Conservation (phyloP, 345 rosid genomes). For the Eucalyptus polybractea region DNA sequence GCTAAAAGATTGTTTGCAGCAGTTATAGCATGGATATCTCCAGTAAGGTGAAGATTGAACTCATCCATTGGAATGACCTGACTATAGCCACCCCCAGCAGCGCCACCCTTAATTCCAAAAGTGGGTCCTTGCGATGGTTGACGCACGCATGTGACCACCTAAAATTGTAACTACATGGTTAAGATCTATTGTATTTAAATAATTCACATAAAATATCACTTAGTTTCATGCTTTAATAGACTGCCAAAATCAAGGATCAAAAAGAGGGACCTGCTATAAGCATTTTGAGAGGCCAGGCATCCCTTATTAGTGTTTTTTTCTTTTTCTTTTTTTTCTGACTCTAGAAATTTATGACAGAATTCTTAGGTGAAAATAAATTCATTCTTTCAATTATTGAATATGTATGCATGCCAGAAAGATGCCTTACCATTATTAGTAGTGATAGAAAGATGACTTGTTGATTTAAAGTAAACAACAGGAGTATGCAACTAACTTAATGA, state of each 20-base stretch:
- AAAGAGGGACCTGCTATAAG: neutral
- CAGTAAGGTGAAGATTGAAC: constrained; percentile 93
- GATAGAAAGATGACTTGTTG: neutral
- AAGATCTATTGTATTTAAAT: neutral
- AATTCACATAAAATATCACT: neutral
- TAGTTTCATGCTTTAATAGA: neutral
- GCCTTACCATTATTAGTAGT: neutral
- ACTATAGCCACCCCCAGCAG: constrained; percentile 99
- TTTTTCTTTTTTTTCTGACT: neutral
- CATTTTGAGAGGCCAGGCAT: neutral
- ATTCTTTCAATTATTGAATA: neutral
- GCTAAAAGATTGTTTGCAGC: constrained; percentile 99
- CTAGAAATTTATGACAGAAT: neutral
- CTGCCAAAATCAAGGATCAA: neutral
- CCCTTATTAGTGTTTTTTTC: neutral
- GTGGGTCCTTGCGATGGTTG: constrained; percentile 99
- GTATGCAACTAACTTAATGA: neutral
- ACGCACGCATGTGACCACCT: constrained; percentile 96
- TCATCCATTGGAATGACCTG: constrained; percentile 99
- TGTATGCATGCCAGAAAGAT: neutral
- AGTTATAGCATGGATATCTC: constrained; percentile 97
- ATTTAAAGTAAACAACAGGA: neutral
- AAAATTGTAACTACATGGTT: neutral
- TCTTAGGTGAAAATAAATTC: neutral
- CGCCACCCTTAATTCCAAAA: constrained; percentile 99